A percentile compares a stretch with the other conserved stretches of the same genome.
Conservation (phyloP, 495 filamentous ascomycete species). For the Xanthoparmelia taractica region DNA sequence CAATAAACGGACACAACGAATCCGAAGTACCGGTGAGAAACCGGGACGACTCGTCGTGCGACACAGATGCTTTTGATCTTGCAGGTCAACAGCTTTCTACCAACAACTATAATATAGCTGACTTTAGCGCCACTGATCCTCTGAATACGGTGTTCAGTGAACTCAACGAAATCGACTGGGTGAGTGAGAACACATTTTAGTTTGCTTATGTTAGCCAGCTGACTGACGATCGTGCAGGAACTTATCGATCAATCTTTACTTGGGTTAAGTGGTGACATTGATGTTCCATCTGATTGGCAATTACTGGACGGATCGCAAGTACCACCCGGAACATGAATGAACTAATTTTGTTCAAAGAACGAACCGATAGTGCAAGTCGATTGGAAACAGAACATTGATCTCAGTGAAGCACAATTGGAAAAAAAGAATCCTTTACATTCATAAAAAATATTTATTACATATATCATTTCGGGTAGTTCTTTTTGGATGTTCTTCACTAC, state of each 20-base stretch:
- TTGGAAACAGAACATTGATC: no score
- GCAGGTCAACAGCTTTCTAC: background rate
- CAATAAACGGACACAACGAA: background rate
- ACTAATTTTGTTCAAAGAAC: background rate
- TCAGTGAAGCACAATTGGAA: no score
- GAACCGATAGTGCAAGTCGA: no score
- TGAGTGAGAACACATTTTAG: background rate
- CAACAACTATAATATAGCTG: background rate
- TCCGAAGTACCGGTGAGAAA: background rate
- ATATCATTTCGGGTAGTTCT: no score
- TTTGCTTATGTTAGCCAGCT: background rate
- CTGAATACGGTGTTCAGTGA: conserved; percentile 7
- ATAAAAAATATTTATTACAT: no score
- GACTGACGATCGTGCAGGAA: background rate
- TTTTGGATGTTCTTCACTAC: no score
- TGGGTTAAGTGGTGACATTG: background rate
- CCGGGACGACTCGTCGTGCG: background rate
- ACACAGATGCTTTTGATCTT: background rate
- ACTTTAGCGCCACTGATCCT: background rate
- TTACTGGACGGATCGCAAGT: background rate
- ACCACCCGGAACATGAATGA: background rate
- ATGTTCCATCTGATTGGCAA: conserved; percentile 1
- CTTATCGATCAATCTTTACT: conserved; percentile 1
- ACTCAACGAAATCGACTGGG: conserved; percentile 8
- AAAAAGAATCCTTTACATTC: no score